phyloP scores from a whole-genome alignment of 2,329 filamentous ascomycete species.

The Oidium heveae region DNA sequence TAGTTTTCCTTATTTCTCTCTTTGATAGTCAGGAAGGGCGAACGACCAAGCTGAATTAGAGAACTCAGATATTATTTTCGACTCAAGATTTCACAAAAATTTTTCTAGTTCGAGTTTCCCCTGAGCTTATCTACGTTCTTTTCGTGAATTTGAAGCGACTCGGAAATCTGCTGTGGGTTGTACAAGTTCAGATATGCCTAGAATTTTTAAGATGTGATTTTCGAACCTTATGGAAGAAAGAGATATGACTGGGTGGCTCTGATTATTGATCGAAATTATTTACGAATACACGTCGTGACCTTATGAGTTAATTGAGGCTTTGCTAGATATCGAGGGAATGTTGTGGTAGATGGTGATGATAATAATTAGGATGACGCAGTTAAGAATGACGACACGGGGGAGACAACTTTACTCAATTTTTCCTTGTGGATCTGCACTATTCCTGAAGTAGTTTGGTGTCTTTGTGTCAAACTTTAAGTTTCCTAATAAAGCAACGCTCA shows the following conservation, averaged over 20 bases:
- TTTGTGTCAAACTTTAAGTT: not conserved
- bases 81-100: not conserved
- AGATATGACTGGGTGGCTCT: not conserved
- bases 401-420: not conserved
- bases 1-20: not conserved
- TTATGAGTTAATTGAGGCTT: not conserved
- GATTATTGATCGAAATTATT: no score
- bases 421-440: not conserved
- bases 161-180: not conserved
- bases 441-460: not conserved
- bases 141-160: not conserved
- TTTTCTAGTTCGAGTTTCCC: not conserved
- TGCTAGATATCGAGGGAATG: not conserved
- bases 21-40: not conserved
- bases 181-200: not conserved
- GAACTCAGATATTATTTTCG: not conserved
- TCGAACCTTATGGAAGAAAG: not conserved
- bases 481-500: no score
- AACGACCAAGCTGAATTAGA: not conserved
- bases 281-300: not conserved
- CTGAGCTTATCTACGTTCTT: no score
- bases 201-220: not conserved
- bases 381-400: not conserved
- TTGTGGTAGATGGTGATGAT: not conserved
- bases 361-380: not conserved